Evolutionary conservation across 2,329 filamentous ascomycete species (phyloP), one percentile per base, ranked within the genome.

Genomic region (Colletotrichum agaves): DNA sequence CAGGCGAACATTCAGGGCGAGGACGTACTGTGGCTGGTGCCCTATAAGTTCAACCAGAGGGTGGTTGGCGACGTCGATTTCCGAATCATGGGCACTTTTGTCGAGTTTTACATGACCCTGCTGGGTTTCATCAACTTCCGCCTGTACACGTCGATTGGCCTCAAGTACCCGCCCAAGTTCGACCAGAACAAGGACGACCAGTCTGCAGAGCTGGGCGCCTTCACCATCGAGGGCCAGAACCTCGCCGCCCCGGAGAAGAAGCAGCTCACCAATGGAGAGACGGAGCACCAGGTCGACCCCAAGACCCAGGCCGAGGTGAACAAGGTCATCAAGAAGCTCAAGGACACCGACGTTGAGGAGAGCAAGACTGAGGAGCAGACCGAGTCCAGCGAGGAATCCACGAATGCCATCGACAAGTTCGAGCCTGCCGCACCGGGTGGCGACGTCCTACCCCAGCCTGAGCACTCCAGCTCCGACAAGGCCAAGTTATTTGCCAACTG

Each of bases 31-130:
- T 99, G 96, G 96, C 86, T 99, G 43, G 95, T 98, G 11, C 96
- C 96, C 1, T 99, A 99, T 84, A 93, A 93, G 79, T 99, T 99
- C 82, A 97, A 98, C 76, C 96, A 99, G 84, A 87, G 93, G 73
- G 91, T 97, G 13, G 93, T 96, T 44, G 93, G 92, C 65, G 96
- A 99, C 79, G 92, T 99, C 71, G 96, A 99, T 80, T 99, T 98
- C 83, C 88, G 96, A 75, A 99, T 99, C 81, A 99, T 99, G 96
- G 95, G 93, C 67, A 99, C 96, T 4, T 99, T 99, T 77, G 90
- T 99, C 72, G 95, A 99, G 79, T 99, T 99, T 80, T 99, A 99
- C 84, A 97, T 97, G 75, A 98, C 95, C 4, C 86, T 99, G 13
- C 85, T 99, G 19, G 92, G 95, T 69, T 99, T 99, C 75, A 90